Conservation (phyloP, 1,284 basidiomycete species). For the Boletus sp. region DNA sequence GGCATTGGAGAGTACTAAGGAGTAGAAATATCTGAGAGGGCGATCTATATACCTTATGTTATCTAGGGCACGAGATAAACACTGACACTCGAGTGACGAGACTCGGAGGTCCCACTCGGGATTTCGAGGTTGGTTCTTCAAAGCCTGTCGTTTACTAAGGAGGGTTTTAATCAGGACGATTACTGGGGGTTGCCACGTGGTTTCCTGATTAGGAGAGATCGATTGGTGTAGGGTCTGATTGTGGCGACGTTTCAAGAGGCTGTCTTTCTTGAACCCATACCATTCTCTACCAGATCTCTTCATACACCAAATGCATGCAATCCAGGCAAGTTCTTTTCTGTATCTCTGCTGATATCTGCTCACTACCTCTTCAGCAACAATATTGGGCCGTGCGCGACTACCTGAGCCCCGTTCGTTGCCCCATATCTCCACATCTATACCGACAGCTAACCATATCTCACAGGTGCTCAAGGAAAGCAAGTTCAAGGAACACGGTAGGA, state of each 20-base stretch:
- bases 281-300: slow-evolving; percentile 6
- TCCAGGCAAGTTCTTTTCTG: slow-evolving; percentile 49
- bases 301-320: slow-evolving; percentile 57
- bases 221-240: slow-evolving; percentile 36
- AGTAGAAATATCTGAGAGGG: neutral
- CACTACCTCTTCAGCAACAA: slow-evolving; percentile 58
- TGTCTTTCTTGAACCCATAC: slow-evolving; percentile 18
- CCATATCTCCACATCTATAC: slow-evolving; percentile 23
- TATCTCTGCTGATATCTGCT: slow-evolving; percentile 1
- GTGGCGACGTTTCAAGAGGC: slow-evolving; percentile 21
- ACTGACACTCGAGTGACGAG: neutral
- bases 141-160: too few species aligned
- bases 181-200: slow-evolving; percentile 17
- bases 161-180: too few species aligned
- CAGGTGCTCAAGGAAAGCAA: slow-evolving; percentile 97
- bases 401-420: slow-evolving; percentile 78
- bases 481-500: slow-evolving; percentile 97
- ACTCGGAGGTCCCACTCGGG: too few species aligned
- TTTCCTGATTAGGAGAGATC: slow-evolving; percentile 34
- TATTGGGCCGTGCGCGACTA: slow-evolving; percentile 97
- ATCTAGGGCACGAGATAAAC: neutral
- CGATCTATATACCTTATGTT: slow-evolving; percentile 1
- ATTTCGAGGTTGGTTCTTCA: too few species aligned
- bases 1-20: neutral
- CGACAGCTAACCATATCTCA: slow-evolving; percentile 33